Evolutionary conservation across 495 filamentous ascomycete species (phyloP), one percentile per base, ranked within the genome.

Genomic region (Penicillium fimorum): DNA sequence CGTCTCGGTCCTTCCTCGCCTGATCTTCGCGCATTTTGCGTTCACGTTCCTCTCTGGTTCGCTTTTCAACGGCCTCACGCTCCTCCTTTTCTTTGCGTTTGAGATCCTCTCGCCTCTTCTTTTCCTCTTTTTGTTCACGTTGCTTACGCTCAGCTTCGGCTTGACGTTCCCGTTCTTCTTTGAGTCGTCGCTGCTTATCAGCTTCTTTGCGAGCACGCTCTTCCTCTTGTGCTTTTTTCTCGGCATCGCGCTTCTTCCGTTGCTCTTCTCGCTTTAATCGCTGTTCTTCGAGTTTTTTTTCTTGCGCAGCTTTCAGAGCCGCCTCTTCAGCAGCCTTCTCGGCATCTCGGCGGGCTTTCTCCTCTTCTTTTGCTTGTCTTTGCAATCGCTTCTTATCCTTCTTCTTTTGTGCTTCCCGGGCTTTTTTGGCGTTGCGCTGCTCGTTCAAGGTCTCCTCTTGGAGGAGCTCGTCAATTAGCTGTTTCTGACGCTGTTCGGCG

Each of bases 251-350:
- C 75, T 92, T 93, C 79, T 88, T 94, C 22, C 89, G 82, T 67
- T 91, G 92, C 69, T 96, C 94, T 68, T 97, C 94, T 30, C 86
- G 85, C 73, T 87, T 94, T 49, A 76, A 72, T 48, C 83, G 81
- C 63, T 87, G 85, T 70, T 96, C 92, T 63, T 96, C 91, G 6
- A 81, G 76, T 59, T 88, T 91, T 69, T 87, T 88, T 55, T 86
- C 84, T 60, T 97, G 91, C 8, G 87, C 84, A 10, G 84, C 91
- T 60, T 83, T 82, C 33, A 80, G 80, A 27, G 87, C 87, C 6
- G 85, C 87, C 70, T 96, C 93, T 72, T 96, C 89, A n/a, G 87
- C 91, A 10, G 89, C 89, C 73, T 92, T 96, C 64, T 94, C 90
- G 2, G 89, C 91, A 37, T 97, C 95, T 49, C 82, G 85, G 50